Evolutionary conservation across 2,329 filamentous ascomycete genomes (phyloP), one percentile per base, ranked within the genome.

Genomic region (Epicoccum nigrum): DNA sequence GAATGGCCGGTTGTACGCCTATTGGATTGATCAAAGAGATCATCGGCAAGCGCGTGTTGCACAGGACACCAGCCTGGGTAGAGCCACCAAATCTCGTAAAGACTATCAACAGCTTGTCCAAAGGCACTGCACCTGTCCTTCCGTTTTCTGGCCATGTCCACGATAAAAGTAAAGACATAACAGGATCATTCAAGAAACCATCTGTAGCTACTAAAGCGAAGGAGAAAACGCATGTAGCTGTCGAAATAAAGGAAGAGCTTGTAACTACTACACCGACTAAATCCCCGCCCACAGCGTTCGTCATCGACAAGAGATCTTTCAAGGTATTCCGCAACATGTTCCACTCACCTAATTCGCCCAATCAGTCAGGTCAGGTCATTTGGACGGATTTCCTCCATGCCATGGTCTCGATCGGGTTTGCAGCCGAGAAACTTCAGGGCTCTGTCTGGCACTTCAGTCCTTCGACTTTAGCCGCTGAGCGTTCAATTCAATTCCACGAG

Each of bases 401-500:
- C 0, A 79, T 85, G 77, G 55, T 59, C 0, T 71, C 71, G 0
- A 73, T 74, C 0, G 83, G 82, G 0, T 85, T 86, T 45, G 52
- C 60, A 0, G 76, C 76, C 0, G 71, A 83, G 66, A 86, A 87
- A 67, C 73, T 86, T 0, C 84, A 85, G 51, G 82, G 83, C 0
- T 86, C 81, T 1, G 79, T 80, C 0, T 87, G 55, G 56, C 80
- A 84, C 9, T 86, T 86, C 54, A 74, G 71, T 12, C 79, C 79
- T 4, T 3, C 23, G 3, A 59, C 57, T 3, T 51, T 77, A 17
- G 74, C 79, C 44, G 72, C 77, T 0, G 70, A 77, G 31, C 67
- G 78, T 4, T 77, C 75, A 19, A 86, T 86, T 25, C 80, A 84
- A 45, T 83, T 86, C 54, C 82, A 86, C 55, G 82, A 86, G 60